Base-by-base conservation (phyloP, 2,329 filamentous ascomycete species). In the Lachnellula hyalina region DNA sequence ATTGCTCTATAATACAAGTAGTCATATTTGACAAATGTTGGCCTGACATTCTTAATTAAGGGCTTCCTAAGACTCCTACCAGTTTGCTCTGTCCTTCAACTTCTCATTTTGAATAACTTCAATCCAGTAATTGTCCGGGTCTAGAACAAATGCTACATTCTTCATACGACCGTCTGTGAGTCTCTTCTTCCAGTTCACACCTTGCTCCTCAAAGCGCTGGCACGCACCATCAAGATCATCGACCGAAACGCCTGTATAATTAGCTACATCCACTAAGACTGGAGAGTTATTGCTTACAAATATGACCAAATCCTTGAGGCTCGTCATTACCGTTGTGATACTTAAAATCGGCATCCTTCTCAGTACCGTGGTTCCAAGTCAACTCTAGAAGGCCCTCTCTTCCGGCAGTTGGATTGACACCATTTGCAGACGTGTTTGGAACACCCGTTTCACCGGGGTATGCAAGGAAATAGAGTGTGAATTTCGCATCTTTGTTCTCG, bases 291-390 rank as follows among this genome's bases (percentile, higher is more conserved):
- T 52, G 77, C 82, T 75, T 72, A 87, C 90, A 95, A 58, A 96
- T 91, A 68, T 96, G 92, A 0, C 93, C 92, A 63, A 96, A 97
- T 0, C 94, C 94, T 71, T 96, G 91, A 0, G 93, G 93, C 70
- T 96, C 78, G 42, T 85, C 78, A 71, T 99, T 99, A 38, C 94
- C 94, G 65, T 96, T 86, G 73, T 99, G 93, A 70, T 99, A 99
- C 62, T 81, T 82, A 69, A 96, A 94, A 61, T 75, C 75, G 54
- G 85, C 82, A 60, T 97, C 88, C 69, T 93, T 94, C 75, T 97
- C 93, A 0, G 89, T 93, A 38, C 84, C 84, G 62, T 86, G 82
- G 68, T 86, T 86, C 87, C 89, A 96, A 9, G 93, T 96, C 61
- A 97, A 74, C 74, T 97, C 93, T 5, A 97, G 78, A 38, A 97